These are phyloP conservation scores for Fusarium sp. DNA, from an alignment of 2,329 filamentous ascomycete species.

Conservation along the genomic window DNA sequence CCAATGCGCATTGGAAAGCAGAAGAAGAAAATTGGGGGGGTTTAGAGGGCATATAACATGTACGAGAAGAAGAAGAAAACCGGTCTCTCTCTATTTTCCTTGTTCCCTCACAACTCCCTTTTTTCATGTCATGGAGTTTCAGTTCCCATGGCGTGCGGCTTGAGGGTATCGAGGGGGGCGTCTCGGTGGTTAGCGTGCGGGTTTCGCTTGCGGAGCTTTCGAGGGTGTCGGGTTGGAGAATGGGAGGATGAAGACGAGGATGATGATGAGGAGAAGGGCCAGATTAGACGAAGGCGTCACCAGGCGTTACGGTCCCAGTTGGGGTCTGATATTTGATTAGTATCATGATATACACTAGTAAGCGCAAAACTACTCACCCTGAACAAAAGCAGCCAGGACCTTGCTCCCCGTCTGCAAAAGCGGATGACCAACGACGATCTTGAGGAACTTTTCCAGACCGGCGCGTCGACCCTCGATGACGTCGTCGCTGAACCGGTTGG, in stretches of 20 bases:
- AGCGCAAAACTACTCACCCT: conserved; percentile 65
- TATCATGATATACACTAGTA: not conserved
- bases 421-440: conserved; percentile 97
- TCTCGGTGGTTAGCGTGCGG: conserved; percentile 31
- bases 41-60: conserved; percentile 15
- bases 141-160: not conserved
- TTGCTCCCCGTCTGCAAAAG: conserved; percentile 97
- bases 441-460: conserved; percentile 92
- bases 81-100: not conserved
- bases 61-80: conserved; percentile 22
- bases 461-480: conserved; percentile 95
- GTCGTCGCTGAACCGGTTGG: conserved; percentile 96
- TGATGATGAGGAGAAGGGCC: conserved; percentile 35
- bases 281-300: conserved; percentile 58
- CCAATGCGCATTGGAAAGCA: conserved; percentile 1
- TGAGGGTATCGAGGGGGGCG: conserved; percentile 32
- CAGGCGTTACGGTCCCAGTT: conserved; percentile 93
- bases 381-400: conserved; percentile 93
- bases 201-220: conserved; percentile 43
- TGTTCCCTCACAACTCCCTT: not conserved
- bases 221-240: conserved; percentile 28
- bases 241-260: conserved; percentile 27
- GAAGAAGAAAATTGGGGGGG: not conserved
- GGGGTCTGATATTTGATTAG: conserved; percentile 62
- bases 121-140: not conserved